Conservation (phyloP, 2,329 filamentous ascomycete genomes). For the Bipolaris sorokiniana region DNA sequence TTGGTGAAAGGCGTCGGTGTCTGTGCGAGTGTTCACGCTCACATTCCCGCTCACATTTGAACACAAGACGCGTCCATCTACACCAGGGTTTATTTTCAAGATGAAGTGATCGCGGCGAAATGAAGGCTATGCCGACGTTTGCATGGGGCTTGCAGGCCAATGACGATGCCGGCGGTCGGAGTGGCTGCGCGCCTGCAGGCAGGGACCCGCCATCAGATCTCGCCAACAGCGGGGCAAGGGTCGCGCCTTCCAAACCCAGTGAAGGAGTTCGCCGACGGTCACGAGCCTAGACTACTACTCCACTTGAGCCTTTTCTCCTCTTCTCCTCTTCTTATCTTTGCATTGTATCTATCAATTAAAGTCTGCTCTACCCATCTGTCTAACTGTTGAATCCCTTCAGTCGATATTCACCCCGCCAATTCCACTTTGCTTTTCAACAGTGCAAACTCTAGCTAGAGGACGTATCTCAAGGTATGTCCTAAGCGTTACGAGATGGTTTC, state of each 20-base stretch:
- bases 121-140: constrained; percentile 7
- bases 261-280: constrained; percentile 44
- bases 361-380: constrained; percentile 16
- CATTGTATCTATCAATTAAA: constrained; percentile 20
- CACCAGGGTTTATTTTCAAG: constrained; percentile 1
- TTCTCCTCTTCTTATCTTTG: constrained; percentile 29
- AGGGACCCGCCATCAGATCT: constrained; percentile 24
- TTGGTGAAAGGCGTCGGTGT: not conserved
- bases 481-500: not conserved
- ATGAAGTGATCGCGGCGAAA: constrained; percentile 17
- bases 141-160: constrained; percentile 16
- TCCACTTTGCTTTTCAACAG: constrained; percentile 10
- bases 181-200: constrained; percentile 23
- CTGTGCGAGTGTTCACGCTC: constrained; percentile 2
- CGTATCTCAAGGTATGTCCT: constrained; percentile 5
- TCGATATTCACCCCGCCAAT: constrained; percentile 16
- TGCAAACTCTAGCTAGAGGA: constrained; percentile 3
- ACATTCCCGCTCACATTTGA: constrained; percentile 7
- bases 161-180: constrained; percentile 25
- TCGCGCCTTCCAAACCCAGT: constrained; percentile 26
- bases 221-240: constrained; percentile 26
- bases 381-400: constrained; percentile 19
- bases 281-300: constrained; percentile 38
- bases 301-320: constrained; percentile 22
- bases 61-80: constrained; percentile 12